Conservation (phyloP, 2,329 filamentous ascomycete genomes). For the Stagonosporopsis chrysanthemi region DNA sequence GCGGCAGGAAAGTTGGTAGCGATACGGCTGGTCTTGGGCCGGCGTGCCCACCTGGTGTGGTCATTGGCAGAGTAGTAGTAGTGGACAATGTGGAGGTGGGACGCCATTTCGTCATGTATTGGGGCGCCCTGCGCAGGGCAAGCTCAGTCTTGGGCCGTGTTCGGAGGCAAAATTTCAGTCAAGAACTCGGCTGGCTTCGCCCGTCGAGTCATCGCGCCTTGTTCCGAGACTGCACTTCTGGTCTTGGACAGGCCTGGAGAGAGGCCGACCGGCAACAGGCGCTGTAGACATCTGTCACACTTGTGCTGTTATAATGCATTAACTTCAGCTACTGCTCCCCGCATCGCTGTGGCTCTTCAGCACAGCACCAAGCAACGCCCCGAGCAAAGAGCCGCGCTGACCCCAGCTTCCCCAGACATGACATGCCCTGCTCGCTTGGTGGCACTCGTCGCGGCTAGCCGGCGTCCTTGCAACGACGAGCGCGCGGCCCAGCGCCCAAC, state of each 20-base stretch:
- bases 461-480: background rate
- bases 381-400: conserved; percentile 17
- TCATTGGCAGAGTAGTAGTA: conserved; percentile 24
- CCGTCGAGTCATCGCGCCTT: conserved; percentile 13
- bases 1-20: conserved; percentile 22
- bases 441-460: conserved; percentile 10
- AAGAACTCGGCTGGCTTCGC: conserved; percentile 10
- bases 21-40: conserved; percentile 20
- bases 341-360: background rate
- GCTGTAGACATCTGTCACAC: background rate
- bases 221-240: conserved; percentile 6
- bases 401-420: conserved; percentile 18
- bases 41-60: conserved; percentile 22
- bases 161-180: conserved; percentile 14
- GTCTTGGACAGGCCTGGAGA: conserved; percentile 2
- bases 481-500: conserved; percentile 5
- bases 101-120: conserved; percentile 20
- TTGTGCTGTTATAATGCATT: background rate
- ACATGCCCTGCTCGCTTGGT: conserved; percentile 10
- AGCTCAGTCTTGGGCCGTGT: conserved; percentile 8
- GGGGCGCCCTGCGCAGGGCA: conserved; percentile 5
- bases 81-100: conserved; percentile 29
- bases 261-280: background rate
- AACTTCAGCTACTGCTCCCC: background rate
- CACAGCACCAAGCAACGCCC: conserved; percentile 8